phyloP scores from a whole-genome alignment of 495 filamentous ascomycete species.

The Trypethelium eluteriae region DNA sequence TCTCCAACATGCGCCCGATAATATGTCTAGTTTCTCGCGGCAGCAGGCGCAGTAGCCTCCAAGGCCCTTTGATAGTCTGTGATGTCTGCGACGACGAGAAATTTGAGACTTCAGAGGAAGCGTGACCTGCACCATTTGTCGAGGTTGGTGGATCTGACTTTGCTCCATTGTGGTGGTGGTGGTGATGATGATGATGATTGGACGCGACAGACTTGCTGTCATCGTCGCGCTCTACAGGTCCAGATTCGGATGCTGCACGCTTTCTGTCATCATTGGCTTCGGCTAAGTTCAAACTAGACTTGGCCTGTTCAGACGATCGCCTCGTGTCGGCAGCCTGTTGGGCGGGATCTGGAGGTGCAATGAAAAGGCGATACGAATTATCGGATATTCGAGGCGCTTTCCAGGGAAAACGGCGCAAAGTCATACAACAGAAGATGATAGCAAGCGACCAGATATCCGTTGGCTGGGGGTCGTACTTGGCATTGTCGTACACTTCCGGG shows the following conservation, averaged over 20 bases:
- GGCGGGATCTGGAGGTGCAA: slow-evolving; percentile 56
- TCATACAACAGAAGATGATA: slow-evolving; percentile 99
- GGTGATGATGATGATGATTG: slow-evolving; percentile 28
- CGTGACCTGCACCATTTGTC: background rate
- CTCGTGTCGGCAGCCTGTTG: slow-evolving; percentile 15
- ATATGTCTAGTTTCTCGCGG: slow-evolving; percentile 85
- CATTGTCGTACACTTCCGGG: slow-evolving; percentile 90
- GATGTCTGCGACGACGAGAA: slow-evolving; percentile 25
- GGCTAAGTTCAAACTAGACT: background rate
- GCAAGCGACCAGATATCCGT: slow-evolving; percentile 97
- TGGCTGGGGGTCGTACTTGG: slow-evolving; percentile 88
- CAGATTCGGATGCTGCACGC: background rate
- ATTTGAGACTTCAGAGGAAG: slow-evolving; percentile 2
- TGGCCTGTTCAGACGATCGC: background rate
- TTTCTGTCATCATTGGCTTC: slow-evolving; percentile 4
- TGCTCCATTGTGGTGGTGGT: slow-evolving; percentile 21
- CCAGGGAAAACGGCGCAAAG: slow-evolving; percentile 90
- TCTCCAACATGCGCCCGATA: slow-evolving; percentile 85
- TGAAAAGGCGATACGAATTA: slow-evolving; percentile 90
- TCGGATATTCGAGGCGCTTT: slow-evolving; percentile 87
- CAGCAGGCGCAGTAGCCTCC: slow-evolving; percentile 83
- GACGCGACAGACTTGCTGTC: background rate
- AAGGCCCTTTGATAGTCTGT: slow-evolving; percentile 86
- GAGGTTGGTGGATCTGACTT: slow-evolving; percentile 23
- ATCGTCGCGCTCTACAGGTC: background rate